Percentiles rank a stretch among this genome's conserved stretches.
Conservation (phyloP, 1,284 basidiomycete genomes). For the Ceratorhiza oryzae-sativae region DNA sequence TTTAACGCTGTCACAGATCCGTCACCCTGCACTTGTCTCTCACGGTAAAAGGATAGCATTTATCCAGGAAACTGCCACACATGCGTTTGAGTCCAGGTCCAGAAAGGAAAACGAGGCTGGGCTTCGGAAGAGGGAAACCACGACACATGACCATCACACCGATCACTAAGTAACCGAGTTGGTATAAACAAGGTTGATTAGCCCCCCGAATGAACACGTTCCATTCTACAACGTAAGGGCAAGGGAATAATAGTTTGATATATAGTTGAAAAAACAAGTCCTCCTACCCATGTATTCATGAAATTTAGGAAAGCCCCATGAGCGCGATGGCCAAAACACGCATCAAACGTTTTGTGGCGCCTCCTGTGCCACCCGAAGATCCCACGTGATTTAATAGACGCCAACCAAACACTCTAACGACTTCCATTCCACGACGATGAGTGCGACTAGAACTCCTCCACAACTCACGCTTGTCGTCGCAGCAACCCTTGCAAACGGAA, state of each 20-base stretch:
- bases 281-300: too few species aligned
- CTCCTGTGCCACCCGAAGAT: neutral
- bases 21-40: neutral
- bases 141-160: neutral
- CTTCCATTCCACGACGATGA: neutral
- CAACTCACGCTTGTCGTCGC: constrained; percentile 90
- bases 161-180: neutral
- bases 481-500: constrained; percentile 86
- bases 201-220: neutral
- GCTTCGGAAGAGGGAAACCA: too few species aligned
- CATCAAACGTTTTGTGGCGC: neutral
- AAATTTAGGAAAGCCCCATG: too few species aligned
- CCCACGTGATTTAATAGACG: constrained; percentile 11
- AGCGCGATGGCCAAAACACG: neutral
- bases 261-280: too few species aligned
- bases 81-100: neutral
- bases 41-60: neutral
- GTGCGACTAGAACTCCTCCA: constrained; percentile 13
- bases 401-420: neutral
- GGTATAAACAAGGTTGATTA: too few species aligned
- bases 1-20: too few species aligned
- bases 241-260: too few species aligned
- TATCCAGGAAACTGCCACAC: neutral
- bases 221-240: neutral
- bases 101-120: too few species aligned